phyloP scores from a whole-genome alignment of 352 stramenopile species.

The Aphanomyces cochlioides region DNA sequence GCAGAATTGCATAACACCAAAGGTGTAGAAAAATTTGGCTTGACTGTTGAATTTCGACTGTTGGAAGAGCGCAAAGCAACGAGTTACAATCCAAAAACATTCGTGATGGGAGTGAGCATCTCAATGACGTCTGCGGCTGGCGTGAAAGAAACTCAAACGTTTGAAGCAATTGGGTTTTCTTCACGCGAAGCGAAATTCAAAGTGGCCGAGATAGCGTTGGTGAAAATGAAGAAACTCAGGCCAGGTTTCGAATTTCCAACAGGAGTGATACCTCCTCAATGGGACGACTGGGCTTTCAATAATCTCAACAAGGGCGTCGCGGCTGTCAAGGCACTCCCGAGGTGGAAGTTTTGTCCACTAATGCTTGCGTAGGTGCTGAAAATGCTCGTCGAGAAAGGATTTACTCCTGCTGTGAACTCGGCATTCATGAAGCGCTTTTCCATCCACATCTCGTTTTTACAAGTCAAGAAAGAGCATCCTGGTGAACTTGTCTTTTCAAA shows the following conservation, averaged over 20 bases:
- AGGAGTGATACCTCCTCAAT: conserved; percentile 49
- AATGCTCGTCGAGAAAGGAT: conserved; percentile 56
- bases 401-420: conserved; percentile 49
- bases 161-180: conserved; percentile 39
- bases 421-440: conserved; percentile 65
- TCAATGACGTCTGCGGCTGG: conserved; percentile 3
- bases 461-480: conserved; percentile 38
- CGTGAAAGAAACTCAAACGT: not conserved
- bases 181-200: conserved; percentile 74
- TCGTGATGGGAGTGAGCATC: conserved; percentile 52
- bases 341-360: not conserved
- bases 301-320: conserved; percentile 57
- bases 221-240: conserved; percentile 55
- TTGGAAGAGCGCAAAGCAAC: conserved; percentile 48
- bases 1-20: not conserved
- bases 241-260: conserved; percentile 52
- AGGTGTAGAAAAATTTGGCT: conserved; percentile 44
- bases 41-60: conserved; percentile 49
- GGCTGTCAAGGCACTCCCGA: conserved; percentile 34
- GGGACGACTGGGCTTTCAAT: conserved; percentile 54
- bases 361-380: conserved; percentile 36
- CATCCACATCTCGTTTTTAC: conserved; percentile 44
- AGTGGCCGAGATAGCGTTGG: conserved; percentile 51
- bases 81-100: conserved; percentile 35
- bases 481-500: conserved; percentile 29